Percentiles rank a stretch among this genome's conserved stretches.
These are phyloP conservation scores for Apiotrichum montevideense DNA, from an alignment of 1,284 basidiomycete genomes.

Conservation along the genomic window DNA sequence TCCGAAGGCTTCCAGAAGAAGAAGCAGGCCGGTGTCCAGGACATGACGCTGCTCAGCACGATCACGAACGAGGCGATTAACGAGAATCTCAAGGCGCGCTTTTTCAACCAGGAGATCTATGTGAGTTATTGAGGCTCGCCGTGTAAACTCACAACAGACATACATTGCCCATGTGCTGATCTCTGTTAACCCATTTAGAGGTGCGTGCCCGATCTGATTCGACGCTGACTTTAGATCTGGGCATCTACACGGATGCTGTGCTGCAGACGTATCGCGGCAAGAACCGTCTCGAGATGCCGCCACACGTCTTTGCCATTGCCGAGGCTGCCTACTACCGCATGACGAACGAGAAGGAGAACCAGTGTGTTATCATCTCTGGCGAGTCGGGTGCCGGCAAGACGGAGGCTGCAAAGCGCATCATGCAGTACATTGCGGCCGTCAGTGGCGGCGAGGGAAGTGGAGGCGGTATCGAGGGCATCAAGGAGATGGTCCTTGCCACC, in stretches of 20 bases:
- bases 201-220: constrained; percentile 48
- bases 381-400: constrained; percentile 98
- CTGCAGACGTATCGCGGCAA: constrained; percentile 88
- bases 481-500: constrained; percentile 99
- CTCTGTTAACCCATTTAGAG: constrained; percentile 96
- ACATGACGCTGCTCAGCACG: constrained; percentile 96
- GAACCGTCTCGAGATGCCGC: constrained; percentile 95
- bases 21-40: constrained; percentile 93
- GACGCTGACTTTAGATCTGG: constrained; percentile 59
- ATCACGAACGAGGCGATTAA: constrained; percentile 98
- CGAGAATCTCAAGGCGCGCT: constrained; percentile 94
- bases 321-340: constrained; percentile 98
- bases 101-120: constrained; percentile 94
- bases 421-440: constrained; percentile 99
- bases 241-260: constrained; percentile 91
- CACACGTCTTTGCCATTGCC: constrained; percentile 96
- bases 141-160: constrained; percentile 51
- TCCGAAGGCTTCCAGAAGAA: constrained; percentile 98
- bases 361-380: constrained; percentile 99
- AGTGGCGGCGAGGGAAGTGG: constrained; percentile 64
- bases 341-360: constrained; percentile 98
- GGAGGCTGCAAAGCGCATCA: constrained; percentile 95
- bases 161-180: constrained; percentile 97
- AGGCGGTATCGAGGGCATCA: constrained; percentile 79
- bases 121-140: constrained; percentile 33